phyloP scores from a whole-genome alignment of 495 filamentous ascomycete species.

The Penicillium angulare region DNA sequence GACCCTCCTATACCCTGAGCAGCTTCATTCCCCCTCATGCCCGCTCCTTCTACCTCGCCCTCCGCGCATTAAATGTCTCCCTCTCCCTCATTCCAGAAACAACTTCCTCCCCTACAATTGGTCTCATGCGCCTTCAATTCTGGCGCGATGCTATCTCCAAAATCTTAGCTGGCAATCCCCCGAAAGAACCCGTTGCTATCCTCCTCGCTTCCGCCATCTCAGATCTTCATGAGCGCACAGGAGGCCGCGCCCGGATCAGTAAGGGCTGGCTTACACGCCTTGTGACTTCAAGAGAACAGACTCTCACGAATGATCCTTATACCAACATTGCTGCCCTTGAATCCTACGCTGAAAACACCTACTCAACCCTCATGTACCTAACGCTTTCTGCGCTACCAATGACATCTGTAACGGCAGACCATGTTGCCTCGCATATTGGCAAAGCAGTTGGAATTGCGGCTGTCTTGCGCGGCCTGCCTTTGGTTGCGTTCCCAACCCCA shows the following conservation, averaged over 20 bases:
- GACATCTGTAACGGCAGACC: constrained; percentile 80
- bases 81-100: constrained; percentile 84
- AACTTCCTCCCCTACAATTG: constrained; percentile 77
- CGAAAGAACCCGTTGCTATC: constrained; percentile 88
- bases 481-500: constrained; percentile 77
- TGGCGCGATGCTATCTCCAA: constrained; percentile 83
- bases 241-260: constrained; percentile 59
- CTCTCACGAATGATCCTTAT: constrained; percentile 82
- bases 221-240: constrained; percentile 54
- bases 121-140: constrained; percentile 86
- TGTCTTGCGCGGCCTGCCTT: constrained; percentile 75
- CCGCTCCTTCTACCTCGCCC: constrained; percentile 80
- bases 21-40: constrained; percentile 72
- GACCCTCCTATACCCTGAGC: constrained; percentile 80
- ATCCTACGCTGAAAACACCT: constrained; percentile 88
- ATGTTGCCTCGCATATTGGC: constrained; percentile 89
- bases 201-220: constrained; percentile 69
- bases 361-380: constrained; percentile 89
- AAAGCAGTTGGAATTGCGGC: constrained; percentile 89
- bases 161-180: constrained; percentile 69
- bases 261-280: constrained; percentile 80
- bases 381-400: constrained; percentile 75
- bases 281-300: constrained; percentile 75
- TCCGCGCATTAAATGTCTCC: constrained; percentile 91
- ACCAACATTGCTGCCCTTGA: constrained; percentile 71